phyloP scores from a whole-genome alignment of 164 flowering plant genomes.

The Amborella trichopoda region DNA sequence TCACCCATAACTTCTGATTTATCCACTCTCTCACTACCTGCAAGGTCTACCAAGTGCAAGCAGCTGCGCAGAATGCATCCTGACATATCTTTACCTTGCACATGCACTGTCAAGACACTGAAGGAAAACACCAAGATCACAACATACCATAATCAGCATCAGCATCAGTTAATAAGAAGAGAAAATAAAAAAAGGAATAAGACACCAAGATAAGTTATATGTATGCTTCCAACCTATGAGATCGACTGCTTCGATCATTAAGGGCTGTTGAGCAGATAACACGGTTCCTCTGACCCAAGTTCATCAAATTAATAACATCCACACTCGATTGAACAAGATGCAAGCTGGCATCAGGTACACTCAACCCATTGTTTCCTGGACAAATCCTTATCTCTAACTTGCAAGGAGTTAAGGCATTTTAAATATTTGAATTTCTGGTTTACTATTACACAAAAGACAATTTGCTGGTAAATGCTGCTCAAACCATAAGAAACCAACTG shows the following conservation, averaged over 20 bases:
- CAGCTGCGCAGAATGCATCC: slow-evolving; percentile 41
- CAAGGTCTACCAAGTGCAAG: slow-evolving; percentile 71
- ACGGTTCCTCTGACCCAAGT: slow-evolving; percentile 61
- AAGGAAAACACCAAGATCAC: slow-evolving; percentile 3
- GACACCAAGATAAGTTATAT: not conserved
- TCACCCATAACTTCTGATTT: slow-evolving; percentile 79
- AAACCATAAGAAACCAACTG: too few relatives aligned
- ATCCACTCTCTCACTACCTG: slow-evolving; percentile 80
- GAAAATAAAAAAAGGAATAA: not conserved
- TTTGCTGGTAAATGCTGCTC: too few relatives aligned
- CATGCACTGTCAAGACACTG: slow-evolving; percentile 54
- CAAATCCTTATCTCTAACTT: slow-evolving; percentile 68
- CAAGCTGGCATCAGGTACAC: slow-evolving; percentile 59
- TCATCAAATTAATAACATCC: slow-evolving; percentile 65
- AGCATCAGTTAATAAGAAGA: not conserved
- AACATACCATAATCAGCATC: slow-evolving; percentile 3
- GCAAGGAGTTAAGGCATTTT: slow-evolving; percentile 28
- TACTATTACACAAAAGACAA: too few relatives aligned
- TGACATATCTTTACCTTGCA: slow-evolving; percentile 46
- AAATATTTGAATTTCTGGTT: too few relatives aligned
- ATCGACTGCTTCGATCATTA: slow-evolving; percentile 60
- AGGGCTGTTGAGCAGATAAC: slow-evolving; percentile 53
- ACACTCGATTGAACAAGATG: slow-evolving; percentile 45
- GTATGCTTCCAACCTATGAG: slow-evolving; percentile 52
- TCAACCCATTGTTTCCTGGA: slow-evolving; percentile 28